These are phyloP conservation scores for Diutina sp. DNA, from an alignment of 1,139 yeast genomes.

Conservation along the genomic window DNA sequence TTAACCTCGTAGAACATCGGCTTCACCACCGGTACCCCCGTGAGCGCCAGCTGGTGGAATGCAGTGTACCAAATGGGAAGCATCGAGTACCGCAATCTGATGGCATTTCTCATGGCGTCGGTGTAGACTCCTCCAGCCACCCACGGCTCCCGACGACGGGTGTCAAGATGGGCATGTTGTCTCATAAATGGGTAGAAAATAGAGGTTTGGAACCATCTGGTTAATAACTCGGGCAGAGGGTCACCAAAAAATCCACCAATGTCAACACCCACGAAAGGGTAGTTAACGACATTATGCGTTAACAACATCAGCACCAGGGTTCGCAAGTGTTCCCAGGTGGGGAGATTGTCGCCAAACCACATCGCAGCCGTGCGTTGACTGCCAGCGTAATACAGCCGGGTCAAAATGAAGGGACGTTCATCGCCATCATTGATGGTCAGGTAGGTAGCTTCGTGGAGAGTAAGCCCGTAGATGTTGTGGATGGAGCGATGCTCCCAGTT, in stretches of 20 bases:
- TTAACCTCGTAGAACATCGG: conserved; percentile 48
- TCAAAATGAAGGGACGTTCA: conserved; percentile 76
- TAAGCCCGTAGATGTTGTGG: conserved; percentile 74
- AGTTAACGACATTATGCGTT: conserved; percentile 70
- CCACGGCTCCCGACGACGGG: conserved; percentile 91
- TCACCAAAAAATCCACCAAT: conserved; percentile 95
- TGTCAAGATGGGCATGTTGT: conserved; percentile 92
- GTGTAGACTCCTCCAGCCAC: conserved; percentile 65
- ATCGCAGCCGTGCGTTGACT: conserved; percentile 85
- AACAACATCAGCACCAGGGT: conserved; percentile 80
- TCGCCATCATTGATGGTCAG: conserved; percentile 29
- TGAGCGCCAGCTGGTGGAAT: conserved; percentile 50
- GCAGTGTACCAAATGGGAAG: conserved; percentile 73
- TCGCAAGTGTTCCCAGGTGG: conserved; percentile 79
- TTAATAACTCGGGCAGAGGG: conserved; percentile 66
- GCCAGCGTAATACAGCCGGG: conserved; percentile 82
- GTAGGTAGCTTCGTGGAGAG: conserved; percentile 72
- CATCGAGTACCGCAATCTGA: conserved; percentile 59
- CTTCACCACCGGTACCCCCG: conserved; percentile 60
- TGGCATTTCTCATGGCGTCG: conserved; percentile 54
- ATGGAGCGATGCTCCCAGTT: conserved; percentile 84
- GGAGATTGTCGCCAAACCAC: conserved; percentile 98
- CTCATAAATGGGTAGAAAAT: conserved; percentile 94
- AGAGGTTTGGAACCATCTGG: conserved; percentile 95
- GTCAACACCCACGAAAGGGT: conserved; percentile 94